Base-by-base conservation (phyloP, 805 yeast genomes). In the Nakazawaea sp. region DNA sequence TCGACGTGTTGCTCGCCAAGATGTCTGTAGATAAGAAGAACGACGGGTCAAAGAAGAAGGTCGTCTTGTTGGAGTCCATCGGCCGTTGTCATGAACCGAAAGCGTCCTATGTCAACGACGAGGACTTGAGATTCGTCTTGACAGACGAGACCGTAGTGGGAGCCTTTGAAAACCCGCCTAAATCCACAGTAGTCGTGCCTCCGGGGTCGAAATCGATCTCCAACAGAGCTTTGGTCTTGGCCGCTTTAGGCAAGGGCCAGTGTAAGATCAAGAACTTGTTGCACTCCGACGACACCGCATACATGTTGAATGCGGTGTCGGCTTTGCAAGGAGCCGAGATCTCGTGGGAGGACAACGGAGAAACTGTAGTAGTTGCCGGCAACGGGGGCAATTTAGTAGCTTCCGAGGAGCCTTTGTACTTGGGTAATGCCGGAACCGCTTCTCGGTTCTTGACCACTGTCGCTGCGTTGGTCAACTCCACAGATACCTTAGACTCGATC, bases 341-440 rank as follows among this genome's bases (percentile, higher is more conserved):
- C 24, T 57, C 79, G 4, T 76, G 88, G 65, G 96, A 85, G 55
- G 90, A 87, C 47, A 80, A 83, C 52, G 97, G 97, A 42, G 90
- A 84, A 53, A 89, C 95, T 24, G 76, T 86, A 25, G 79, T 90
- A 32, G 75, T 90, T 21, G 75, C 77, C 35, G 89, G 90, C 36
- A 89, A 89, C 45, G 92, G 92, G 42, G 97, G 97, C 40, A 62
- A 76, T 21, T 59, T 86, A 44, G 50, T 65, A 21, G 81, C 94
- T 3, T 72, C 80, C 34, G 61, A 64, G 13, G 75, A 78, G 36
- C 82, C 78, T 44, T 66, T 92, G 40, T 92, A 87, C 60, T 69
- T 92, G 44, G 98, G 98, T 41, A 92, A 92, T 54, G 97, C 98
- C 1, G 98, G 98, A 47, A 92, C 98, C 30, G 97, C 98, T 4